Conservation (phyloP, 2,329 filamentous ascomycete genomes). For the Claviceps sp. region DNA sequence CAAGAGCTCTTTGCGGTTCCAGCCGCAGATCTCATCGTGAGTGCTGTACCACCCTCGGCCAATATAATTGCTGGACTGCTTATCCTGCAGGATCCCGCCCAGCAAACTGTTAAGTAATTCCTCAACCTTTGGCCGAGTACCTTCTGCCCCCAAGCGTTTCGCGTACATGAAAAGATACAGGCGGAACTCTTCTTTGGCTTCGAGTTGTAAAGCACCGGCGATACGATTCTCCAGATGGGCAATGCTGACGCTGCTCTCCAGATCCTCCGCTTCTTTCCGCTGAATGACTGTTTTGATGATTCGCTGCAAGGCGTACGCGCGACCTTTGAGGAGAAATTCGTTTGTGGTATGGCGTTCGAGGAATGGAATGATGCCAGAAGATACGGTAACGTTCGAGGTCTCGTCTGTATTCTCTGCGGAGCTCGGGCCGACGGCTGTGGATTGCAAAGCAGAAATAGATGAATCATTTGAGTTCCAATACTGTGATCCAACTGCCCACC, state of each 20-base stretch:
- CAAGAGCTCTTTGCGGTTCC: slow-evolving; percentile 75
- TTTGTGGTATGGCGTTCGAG: slow-evolving; percentile 91
- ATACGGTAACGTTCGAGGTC: slow-evolving; percentile 45
- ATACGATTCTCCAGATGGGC: slow-evolving; percentile 92
- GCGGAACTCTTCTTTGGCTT: slow-evolving; percentile 82
- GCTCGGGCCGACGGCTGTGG: slow-evolving; percentile 50
- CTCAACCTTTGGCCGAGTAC: slow-evolving; percentile 76
- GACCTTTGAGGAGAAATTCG: slow-evolving; percentile 79
- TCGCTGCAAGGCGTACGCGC: slow-evolving; percentile 80
- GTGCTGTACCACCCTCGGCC: slow-evolving; percentile 50
- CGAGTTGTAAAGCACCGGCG: slow-evolving; percentile 73
- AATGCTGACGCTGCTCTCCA: slow-evolving; percentile 83
- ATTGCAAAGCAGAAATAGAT: slow-evolving; percentile 67
- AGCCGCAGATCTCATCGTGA: slow-evolving; percentile 70
- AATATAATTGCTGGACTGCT: slow-evolving; percentile 28
- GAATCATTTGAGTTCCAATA: slow-evolving; percentile 98
- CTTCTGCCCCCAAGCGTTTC: slow-evolving; percentile 85
- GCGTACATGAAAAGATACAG: slow-evolving; percentile 97
- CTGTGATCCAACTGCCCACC: slow-evolving; percentile 96
- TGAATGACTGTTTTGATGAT: slow-evolving; percentile 82
- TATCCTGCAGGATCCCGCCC: slow-evolving; percentile 54
- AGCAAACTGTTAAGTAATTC: slow-evolving; percentile 75
- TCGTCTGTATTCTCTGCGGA: slow-evolving; percentile 31
- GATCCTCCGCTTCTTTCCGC: slow-evolving; percentile 79
- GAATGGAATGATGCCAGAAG: slow-evolving; percentile 83